Evolutionary conservation across 768 basidiomycete species (phyloP).

Genomic region (Suillus placidus): DNA sequence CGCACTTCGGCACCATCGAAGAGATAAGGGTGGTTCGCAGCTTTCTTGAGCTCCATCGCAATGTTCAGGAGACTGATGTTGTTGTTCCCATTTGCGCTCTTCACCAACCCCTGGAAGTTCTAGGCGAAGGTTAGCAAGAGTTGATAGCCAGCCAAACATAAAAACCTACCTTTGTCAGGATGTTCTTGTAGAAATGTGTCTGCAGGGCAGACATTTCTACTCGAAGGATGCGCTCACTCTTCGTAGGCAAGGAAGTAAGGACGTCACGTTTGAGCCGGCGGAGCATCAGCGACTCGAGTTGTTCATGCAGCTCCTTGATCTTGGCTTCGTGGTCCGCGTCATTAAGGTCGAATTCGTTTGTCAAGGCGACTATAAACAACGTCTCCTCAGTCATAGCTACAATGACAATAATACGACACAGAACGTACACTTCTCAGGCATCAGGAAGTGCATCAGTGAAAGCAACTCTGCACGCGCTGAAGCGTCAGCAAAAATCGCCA

Average conservation of each 20-base stretch:
- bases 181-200: slow-evolving; percentile 99
- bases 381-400: slow-evolving; percentile 14
- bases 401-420: background rate
- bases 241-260: slow-evolving; percentile 92
- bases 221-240: slow-evolving; percentile 96
- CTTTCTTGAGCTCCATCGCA: slow-evolving; percentile 99
- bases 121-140: slow-evolving; percentile 32
- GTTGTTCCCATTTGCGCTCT: slow-evolving; percentile 84
- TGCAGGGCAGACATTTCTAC: slow-evolving; percentile 98
- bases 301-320: slow-evolving; percentile 94
- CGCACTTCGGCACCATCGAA: slow-evolving; percentile 91
- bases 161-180: slow-evolving; percentile 76
- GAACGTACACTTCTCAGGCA: slow-evolving; percentile 92
- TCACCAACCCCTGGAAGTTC: slow-evolving; percentile 93
- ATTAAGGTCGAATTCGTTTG: slow-evolving; percentile 93
- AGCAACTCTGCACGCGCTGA: slow-evolving; percentile 67
- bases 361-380: slow-evolving; percentile 69
- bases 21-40: slow-evolving; percentile 96
- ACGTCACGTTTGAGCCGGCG: slow-evolving; percentile 95
- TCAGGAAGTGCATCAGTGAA: slow-evolving; percentile 98
- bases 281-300: slow-evolving; percentile 93
- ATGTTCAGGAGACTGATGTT: slow-evolving; percentile 97
- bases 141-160: background rate
- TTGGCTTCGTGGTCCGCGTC: slow-evolving; percentile 92
- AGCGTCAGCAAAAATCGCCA: slow-evolving; percentile 15